Base-by-base conservation (phyloP, 306 rosid species). In the Begonia masoniana region DNA sequence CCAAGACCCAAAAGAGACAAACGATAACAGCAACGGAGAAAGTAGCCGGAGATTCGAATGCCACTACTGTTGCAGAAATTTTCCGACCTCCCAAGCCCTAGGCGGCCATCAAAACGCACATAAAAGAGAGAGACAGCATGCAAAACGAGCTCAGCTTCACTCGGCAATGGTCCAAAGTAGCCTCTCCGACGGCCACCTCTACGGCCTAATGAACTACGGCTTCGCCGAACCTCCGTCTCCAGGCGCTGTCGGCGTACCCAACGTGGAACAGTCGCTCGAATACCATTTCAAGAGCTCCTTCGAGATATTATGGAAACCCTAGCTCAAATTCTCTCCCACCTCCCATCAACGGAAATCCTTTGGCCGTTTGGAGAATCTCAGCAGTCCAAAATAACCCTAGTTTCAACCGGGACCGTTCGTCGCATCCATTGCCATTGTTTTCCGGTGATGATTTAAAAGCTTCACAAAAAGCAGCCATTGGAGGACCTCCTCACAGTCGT, bases 71-170 rank as follows among this genome's bases (percentile, higher is more conserved):
- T 88, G 89, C 62, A 64, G 97, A 24, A 88, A 88, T 78, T 88
- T 88, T 68, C 97, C 95, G 0, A 88, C 95, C 7, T 85, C 95
- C 2, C 97, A 88, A 62, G 97, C 97, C 47, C 68, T 88, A 19
- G 97, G 97, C 7, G 97, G 97, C 12, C 97, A 88, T 72, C 97
- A 88, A 64, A 88, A 88, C 72, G 97, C 97, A 0, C 97, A 88
- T 59, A 88, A 88, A 76, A 59, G 97, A 56, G 97, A 88, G 65
- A 74, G 97, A 0, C 95, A 88, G 56, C 88, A 84, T 64, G 97
- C 97, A 2, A 88, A 88, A 68, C 78, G 95, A 4, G 87, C 81
- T 12, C 94, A 88, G 65, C 88, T 88, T 47, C 95, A 86, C 68
- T 82, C 95, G 2, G 73, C 91, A 13, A 74, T 79, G 74, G 84